Evolutionary conservation across 768 basidiomycete species (phyloP), one percentile per base, ranked within the genome.

Genomic region (Tephrocybe rancida): DNA sequence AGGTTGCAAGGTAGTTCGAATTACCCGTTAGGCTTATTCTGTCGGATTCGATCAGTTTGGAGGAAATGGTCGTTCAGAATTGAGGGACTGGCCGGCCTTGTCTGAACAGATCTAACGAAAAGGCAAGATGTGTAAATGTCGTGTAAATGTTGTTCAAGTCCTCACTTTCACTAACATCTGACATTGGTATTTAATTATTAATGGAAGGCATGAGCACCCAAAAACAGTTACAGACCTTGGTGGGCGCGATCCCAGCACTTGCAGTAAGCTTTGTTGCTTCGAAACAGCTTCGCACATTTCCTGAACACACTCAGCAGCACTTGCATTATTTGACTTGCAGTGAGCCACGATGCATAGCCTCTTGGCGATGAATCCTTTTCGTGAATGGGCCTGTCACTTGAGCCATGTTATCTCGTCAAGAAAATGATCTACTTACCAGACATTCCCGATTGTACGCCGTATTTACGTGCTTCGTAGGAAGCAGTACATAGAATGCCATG

Each of bases 1-100:
- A 78, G 67, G 24, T 88, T 80, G 61, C 88, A 92, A 2, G 83
- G 70, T 21, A 97, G 80, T 59, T 81, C 80, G 58, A 84, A 98
- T 68, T 97, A 94, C 13, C 94, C 95, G 63, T 96, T 92, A 2
- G 95, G 95, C 70, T 98, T 98, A 68, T 98, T 96, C 87, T 91
- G n/a, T n/a, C n/a, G n/a, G n/a, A n/a, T n/a, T 57, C 7, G 7
- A 26, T 49, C 21, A 39, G 19, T 37, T 9, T 32, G 55, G 42
- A 51, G 37, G 19, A 50, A 11, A 45, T 21, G 39, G 24, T 18
- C 48, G 30, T 50, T 21, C 56, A 26, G 37, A 21, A 26, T 8
- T 41, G 3, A 41, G 21, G 39, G 3, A 41, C 5, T 22, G 29
- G 38, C 48, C 14, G 35, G 88, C 89, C 76, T 88, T 93, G 69